Percentiles rank a stretch among this genome's conserved stretches.
phyloP scores from a whole-genome alignment of 78 protist species.

The Speleostelium caveatum region DNA sequence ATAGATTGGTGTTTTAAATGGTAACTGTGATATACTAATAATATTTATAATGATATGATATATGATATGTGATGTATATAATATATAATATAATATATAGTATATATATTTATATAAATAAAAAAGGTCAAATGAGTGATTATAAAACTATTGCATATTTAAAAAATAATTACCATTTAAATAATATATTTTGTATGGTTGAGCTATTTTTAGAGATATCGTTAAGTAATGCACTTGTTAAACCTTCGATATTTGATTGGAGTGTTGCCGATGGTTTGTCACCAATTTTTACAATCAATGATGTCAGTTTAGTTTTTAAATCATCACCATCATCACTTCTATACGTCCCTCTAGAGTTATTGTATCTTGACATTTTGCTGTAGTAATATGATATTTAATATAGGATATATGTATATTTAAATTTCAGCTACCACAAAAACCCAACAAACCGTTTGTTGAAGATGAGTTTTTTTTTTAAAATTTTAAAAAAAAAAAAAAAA shows the following conservation, averaged over 20 bases:
- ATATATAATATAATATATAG: not conserved
- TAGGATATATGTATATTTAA: no score
- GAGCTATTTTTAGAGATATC: constrained; percentile 42
- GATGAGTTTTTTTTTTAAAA: not conserved
- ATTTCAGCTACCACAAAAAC: no score
- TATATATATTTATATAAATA: not conserved
- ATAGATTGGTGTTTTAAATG: constrained; percentile 74
- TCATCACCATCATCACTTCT: constrained; percentile 21
- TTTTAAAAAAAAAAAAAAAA: not conserved
- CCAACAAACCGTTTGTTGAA: not conserved
- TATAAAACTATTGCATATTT: not conserved
- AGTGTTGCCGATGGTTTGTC: constrained; percentile 38
- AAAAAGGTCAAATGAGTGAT: not conserved
- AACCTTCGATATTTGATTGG: constrained; percentile 65
- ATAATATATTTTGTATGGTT: constrained; percentile 46
- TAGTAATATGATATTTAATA: no score
- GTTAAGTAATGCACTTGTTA: constrained; percentile 36
- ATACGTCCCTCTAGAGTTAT: not conserved
- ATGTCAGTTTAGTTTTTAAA: constrained; percentile 45
- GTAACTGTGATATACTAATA: constrained; percentile 44
- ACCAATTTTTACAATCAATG: constrained; percentile 65
- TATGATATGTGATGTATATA: not conserved
- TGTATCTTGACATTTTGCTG: no score
- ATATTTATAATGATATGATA: not conserved
- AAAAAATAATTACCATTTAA: constrained; percentile 39